phyloP scores from a whole-genome alignment of 2,329 filamentous ascomycete species.

The Alternaria ventricosa region DNA sequence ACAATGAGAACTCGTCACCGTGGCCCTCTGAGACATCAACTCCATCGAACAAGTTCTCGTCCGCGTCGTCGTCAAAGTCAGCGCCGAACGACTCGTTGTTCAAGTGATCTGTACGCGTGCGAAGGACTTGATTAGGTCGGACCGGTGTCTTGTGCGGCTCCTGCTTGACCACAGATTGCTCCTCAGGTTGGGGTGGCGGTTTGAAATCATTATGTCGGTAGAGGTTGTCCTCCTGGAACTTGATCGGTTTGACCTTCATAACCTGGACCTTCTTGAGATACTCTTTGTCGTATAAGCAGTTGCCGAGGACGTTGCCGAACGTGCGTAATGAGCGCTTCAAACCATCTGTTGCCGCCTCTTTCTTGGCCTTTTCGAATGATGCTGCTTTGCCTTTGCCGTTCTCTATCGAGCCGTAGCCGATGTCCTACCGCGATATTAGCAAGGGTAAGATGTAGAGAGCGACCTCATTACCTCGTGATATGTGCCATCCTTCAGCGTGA shows the following conservation, averaged over 20 bases:
- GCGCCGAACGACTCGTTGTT: conserved; percentile 42
- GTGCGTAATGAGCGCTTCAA: conserved; percentile 87
- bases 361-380: conserved; percentile 98
- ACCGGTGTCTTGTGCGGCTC: conserved; percentile 34
- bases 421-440: conserved; percentile 63
- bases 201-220: conserved; percentile 81
- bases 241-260: conserved; percentile 79
- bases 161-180: conserved; percentile 35
- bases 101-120: conserved; percentile 43
- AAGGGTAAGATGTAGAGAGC: neutral
- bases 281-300: conserved; percentile 97
- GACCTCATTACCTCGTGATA: conserved; percentile 73
- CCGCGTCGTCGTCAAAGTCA: conserved; percentile 63
- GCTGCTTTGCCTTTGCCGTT: conserved; percentile 95
- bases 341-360: conserved; percentile 94
- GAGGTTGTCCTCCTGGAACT: conserved; percentile 79
- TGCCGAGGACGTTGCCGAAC: conserved; percentile 97
- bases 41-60: conserved; percentile 63
- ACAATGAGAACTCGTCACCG: conserved; percentile 54
- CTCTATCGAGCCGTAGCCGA: conserved; percentile 95
- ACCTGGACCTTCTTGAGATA: conserved; percentile 90
- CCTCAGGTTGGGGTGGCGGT: conserved; percentile 51
- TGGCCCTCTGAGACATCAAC: conserved; percentile 68
- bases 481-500: conserved; percentile 91
- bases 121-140: conserved; percentile 30